A percentile compares a stretch with the other conserved stretches of the same genome.
phyloP scores from a whole-genome alignment of 202 grass and related monocot genomes.

The Schoenoplectus triqueter region DNA sequence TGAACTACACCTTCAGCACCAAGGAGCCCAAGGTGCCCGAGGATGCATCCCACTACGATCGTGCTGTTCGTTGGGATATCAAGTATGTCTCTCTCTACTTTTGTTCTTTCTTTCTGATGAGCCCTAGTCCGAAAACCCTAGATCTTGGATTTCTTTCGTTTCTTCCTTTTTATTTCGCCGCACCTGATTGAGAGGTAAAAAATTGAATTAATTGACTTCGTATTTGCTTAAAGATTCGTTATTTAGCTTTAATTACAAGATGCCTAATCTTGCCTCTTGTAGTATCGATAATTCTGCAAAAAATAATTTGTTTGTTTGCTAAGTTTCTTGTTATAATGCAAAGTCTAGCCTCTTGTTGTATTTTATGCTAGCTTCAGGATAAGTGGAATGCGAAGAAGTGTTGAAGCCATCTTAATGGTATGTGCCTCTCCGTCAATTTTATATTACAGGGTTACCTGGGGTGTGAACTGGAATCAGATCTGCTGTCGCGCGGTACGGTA shows the following conservation, averaged over 20 bases:
- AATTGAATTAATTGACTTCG: no score
- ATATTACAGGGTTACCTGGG: background rate
- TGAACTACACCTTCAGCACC: no score
- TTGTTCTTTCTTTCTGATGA: conserved; percentile 31
- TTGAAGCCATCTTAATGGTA: conserved; percentile 93
- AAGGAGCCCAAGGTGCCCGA: no score
- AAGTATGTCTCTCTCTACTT: no score
- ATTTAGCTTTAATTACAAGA: background rate
- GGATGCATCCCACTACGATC: no score
- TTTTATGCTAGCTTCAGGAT: conserved; percentile 81
- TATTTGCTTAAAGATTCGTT: background rate
- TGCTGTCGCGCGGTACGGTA: no score
- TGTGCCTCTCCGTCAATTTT: background rate
- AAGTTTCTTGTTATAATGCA: background rate
- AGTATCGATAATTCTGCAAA: background rate
- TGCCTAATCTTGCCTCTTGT: background rate
- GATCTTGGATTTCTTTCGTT: background rate
- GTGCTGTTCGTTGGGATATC: no score
- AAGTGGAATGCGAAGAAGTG: conserved; percentile 94
- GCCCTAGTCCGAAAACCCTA: conserved; percentile 42
- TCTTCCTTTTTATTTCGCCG: background rate
- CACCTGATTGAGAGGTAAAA: background rate
- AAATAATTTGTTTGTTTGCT: background rate
- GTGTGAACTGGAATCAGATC: no score
- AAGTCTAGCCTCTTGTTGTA: conserved; percentile 16